These are phyloP conservation scores for Taphrina pruni DNA, from an alignment of 1,139 yeast genomes.

Conservation along the genomic window DNA sequence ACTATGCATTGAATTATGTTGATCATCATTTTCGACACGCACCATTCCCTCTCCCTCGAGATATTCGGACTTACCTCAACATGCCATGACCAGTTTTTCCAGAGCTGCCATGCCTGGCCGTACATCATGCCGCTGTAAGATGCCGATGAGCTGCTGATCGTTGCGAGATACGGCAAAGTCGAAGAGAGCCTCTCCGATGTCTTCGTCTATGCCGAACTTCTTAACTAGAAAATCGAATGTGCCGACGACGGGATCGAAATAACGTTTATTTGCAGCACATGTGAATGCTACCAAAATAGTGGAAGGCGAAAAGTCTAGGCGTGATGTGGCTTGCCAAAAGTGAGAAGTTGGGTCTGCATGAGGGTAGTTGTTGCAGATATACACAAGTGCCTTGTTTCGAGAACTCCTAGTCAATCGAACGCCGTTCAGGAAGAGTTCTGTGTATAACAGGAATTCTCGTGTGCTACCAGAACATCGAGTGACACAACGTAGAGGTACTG, in stretches of 20 bases:
- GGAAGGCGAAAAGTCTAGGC: not conserved
- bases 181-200: constrained; percentile 16
- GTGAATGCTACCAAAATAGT: constrained; percentile 20
- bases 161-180: constrained; percentile 13
- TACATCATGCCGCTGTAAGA: constrained; percentile 17
- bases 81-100: constrained; percentile 11
- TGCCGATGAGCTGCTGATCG: constrained; percentile 13
- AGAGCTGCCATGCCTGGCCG: constrained; percentile 35
- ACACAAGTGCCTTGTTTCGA: constrained; percentile 26
- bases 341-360: constrained; percentile 4
- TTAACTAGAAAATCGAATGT: constrained; percentile 16
- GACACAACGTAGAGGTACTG: constrained; percentile 29
- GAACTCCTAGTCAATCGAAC: constrained; percentile 11
- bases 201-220: constrained; percentile 8
- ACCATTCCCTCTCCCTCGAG: not conserved
- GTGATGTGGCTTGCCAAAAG: constrained; percentile 3
- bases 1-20: constrained; percentile 37
- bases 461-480: not conserved
- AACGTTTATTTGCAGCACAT: constrained; percentile 3
- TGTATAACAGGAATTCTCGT: constrained; percentile 3
- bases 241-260: not conserved
- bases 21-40: constrained; percentile 18
- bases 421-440: constrained; percentile 23
- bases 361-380: constrained; percentile 4
- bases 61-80: not conserved